Base-by-base conservation (phyloP, 306 rosid genomes). In the Malus sylvestris region DNA sequence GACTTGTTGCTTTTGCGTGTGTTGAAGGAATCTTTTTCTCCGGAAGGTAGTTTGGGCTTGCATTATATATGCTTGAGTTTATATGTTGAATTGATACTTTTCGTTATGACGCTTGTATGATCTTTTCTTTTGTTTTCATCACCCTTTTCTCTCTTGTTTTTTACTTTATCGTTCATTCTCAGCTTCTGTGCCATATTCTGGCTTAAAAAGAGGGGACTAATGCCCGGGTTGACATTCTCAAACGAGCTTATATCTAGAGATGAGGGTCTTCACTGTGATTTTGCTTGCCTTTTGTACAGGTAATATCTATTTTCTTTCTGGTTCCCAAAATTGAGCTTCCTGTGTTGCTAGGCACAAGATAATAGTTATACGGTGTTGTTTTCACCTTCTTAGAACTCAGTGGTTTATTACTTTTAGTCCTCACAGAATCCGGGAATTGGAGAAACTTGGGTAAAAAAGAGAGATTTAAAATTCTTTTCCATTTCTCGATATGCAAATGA, bases 181-280 rank as follows among this genome's bases (percentile, higher is more conserved):
- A 93, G 98, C 84, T 93, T 93, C 85, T 93, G 97, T 82, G 91
- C 98, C 88, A 93, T 93, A 80, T 93, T 93, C 78, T 93, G 98
- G 98, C 92, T 93, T 67, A 91, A 93, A 78, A 93, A 91, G 85
- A 89, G 98, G 73, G 96, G 92, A 76, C 29, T 89, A 81, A 91
- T 91, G 97, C 98, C 93, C 1, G 98, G 98, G 67, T 73, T 93
- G 84, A 88, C 97, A 70, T 93, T 91, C 85, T 91, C 97, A 72
- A 93, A 93, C 79, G 98, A 93, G 80, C 90, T 91, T 62, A 91
- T 93, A 74, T 93, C 98, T 71, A 91, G 98, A 82, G 98, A 93
- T 51, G 98, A 93, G 85, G 97, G 98, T 62, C 98, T 93, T 81
- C 98, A 91, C 76, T 93, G 98, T 79, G 97, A 89, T 80, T 91